These are phyloP conservation scores for Pezicula rhizophila DNA, from an alignment of 2,329 filamentous ascomycete species.

Conservation along the genomic window DNA sequence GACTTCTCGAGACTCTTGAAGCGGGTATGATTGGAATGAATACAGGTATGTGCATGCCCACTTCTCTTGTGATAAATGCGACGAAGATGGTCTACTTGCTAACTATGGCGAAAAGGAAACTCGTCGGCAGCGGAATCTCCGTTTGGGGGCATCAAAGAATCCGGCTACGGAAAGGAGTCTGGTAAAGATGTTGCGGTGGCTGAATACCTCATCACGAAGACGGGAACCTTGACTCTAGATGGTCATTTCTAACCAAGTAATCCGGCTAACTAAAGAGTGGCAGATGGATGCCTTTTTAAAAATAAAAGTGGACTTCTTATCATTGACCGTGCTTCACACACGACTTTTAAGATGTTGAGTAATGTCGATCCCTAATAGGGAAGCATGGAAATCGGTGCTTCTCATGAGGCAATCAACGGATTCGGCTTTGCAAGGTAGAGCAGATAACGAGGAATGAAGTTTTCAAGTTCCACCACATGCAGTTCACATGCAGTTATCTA, in stretches of 20 bases:
- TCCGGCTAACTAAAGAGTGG: neutral
- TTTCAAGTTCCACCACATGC: too few relatives aligned
- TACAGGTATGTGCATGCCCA: constrained; percentile 37
- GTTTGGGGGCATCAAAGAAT: constrained; percentile 64
- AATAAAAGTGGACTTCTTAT: too few relatives aligned
- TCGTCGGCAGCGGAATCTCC: constrained; percentile 60
- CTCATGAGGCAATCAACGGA: too few relatives aligned
- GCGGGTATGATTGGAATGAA: constrained; percentile 66
- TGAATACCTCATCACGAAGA: constrained; percentile 60
- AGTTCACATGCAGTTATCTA: too few relatives aligned
- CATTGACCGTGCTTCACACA: too few relatives aligned
- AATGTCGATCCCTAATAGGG: too few relatives aligned
- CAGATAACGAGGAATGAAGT: too few relatives aligned
- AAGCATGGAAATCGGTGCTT: too few relatives aligned
- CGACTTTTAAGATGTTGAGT: too few relatives aligned
- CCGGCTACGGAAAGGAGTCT: constrained; percentile 61
- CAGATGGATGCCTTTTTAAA: too few relatives aligned
- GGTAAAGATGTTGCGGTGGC: constrained; percentile 60
- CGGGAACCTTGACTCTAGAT: constrained; percentile 55
- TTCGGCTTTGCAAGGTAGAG: too few relatives aligned
- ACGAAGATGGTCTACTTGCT: neutral
- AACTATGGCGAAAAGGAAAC: constrained; percentile 37
- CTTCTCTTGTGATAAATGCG: too few relatives aligned
- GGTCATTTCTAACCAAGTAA: constrained; percentile 38
- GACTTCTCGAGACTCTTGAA: constrained; percentile 60